Base-by-base conservation (phyloP, 2,329 filamentous ascomycete species). In the Alternaria alternata region DNA sequence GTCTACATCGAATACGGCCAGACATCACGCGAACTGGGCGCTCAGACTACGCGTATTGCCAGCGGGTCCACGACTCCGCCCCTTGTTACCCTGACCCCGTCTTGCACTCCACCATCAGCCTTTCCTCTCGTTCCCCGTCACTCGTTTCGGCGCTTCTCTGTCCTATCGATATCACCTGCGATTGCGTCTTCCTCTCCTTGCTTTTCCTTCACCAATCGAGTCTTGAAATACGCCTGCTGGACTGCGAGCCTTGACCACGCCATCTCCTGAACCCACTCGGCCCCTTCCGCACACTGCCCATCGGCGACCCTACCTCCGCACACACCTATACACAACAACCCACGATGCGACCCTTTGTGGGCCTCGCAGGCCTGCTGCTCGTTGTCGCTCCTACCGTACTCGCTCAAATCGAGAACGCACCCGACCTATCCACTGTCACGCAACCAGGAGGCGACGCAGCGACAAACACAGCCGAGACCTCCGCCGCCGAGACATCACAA, bases 291-390 rank as follows among this genome's bases (percentile, higher is more conserved):
- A 57, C 43, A 64, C 59, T 34, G 14, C 32, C 32, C 32, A 34
- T 34, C 32, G 32, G 32, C 32, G 32, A 34, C 32, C 32, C 32
- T 14, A 16, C 12, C 32, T 34, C 32, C 20, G 51, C 41, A 57
- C 43, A 64, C 59, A 41, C 61, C 62, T 57, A 57, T 51, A 69
- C 59, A 61, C 57, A 52, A 39, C 62, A 44, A 51, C 62, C 51
- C 62, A 47, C 38, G 26, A 78, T 77, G 75, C 73, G 74, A 42
- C 68, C 68, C 34, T 76, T 73, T 11, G 52, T 68, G 63, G 69
- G 67, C 66, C 65, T 77, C 38, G 48, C 76, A 34, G 69, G 72
- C 59, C 58, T 77, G 54, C 62, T 76, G 46, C 63, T 77, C 59
- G 63, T 74, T 34, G 65, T 72, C 20, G 70, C 75, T 30, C 73